A percentile compares a stretch with the other conserved stretches of the same genome.
These are phyloP conservation scores for Auricularia sp. DNA, from an alignment of 768 basidiomycete species.

Conservation along the genomic window DNA sequence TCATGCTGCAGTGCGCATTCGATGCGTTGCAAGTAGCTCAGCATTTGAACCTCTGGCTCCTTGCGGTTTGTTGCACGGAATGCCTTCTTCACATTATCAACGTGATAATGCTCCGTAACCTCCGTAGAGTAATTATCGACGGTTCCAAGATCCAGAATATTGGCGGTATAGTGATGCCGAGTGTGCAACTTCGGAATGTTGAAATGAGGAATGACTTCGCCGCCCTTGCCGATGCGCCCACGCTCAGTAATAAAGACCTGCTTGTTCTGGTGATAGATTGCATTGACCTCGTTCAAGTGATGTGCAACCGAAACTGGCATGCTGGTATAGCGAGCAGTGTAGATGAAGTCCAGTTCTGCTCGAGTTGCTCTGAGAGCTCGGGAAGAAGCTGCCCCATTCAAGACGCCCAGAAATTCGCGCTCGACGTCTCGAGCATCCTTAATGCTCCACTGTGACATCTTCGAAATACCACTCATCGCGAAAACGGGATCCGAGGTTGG, in stretches of 20 bases:
- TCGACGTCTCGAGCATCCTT: constrained; percentile 30
- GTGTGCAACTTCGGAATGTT: constrained; percentile 14
- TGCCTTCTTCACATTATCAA: constrained; percentile 8
- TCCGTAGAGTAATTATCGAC: constrained; percentile 11
- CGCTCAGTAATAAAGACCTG: not conserved
- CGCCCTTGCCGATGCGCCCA: constrained; percentile 1
- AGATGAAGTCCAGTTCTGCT: constrained; percentile 4
- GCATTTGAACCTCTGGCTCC: constrained; percentile 10
- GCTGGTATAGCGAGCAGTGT: not conserved
- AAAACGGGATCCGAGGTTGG: too few relatives aligned
- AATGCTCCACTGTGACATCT: constrained; percentile 34
- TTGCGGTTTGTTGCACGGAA: constrained; percentile 10
- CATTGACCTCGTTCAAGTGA: not conserved
- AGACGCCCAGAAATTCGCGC: constrained; percentile 19
- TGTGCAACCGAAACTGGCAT: not conserved
- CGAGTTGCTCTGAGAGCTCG: not conserved
- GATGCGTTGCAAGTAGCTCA: constrained; percentile 3
- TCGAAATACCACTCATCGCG: constrained; percentile 27
- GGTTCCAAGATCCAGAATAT: constrained; percentile 10
- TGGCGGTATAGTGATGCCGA: constrained; percentile 3
- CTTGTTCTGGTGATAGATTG: constrained; percentile 1
- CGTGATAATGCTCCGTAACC: constrained; percentile 11
- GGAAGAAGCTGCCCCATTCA: constrained; percentile 7
- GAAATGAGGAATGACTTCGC: constrained; percentile 8
- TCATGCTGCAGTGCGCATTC: constrained; percentile 3